These are phyloP conservation scores for Geotrichum phurueaensis DNA, from an alignment of 1,139 yeast genomes.

Conservation along the genomic window DNA sequence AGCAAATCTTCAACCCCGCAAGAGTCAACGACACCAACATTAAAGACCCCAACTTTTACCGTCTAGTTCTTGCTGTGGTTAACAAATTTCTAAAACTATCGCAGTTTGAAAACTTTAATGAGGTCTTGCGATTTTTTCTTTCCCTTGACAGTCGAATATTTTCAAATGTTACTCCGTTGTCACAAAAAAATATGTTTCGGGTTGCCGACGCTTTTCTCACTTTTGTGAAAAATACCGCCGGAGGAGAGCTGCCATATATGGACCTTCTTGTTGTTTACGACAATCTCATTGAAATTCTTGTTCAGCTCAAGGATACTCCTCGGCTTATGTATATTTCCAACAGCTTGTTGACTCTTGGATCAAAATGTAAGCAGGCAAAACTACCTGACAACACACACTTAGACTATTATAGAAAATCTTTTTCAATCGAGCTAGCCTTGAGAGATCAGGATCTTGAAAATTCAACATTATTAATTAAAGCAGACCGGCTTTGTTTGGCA, in stretches of 20 bases:
- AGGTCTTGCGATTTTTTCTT: constrained; percentile 9
- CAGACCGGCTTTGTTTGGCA: constrained; percentile 20
- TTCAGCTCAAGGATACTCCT: background rate
- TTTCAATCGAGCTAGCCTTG: constrained; percentile 19
- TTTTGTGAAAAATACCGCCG: constrained; percentile 2
- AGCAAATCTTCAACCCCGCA: background rate
- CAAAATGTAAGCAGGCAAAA: constrained; percentile 13
- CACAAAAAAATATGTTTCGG: constrained; percentile 1
- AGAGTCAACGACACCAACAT: background rate
- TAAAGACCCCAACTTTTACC: constrained; percentile 9
- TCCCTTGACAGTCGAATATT: background rate
- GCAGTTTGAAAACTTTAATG: constrained; percentile 6
- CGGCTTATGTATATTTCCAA: constrained; percentile 21
- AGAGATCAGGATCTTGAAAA: constrained; percentile 9
- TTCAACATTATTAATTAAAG: constrained; percentile 15
- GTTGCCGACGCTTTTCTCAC: constrained; percentile 11
- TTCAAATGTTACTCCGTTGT: background rate
- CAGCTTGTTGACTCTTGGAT: constrained; percentile 22
- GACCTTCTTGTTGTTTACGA: constrained; percentile 12
- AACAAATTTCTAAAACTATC: constrained; percentile 2
- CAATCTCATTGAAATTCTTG: constrained; percentile 7
- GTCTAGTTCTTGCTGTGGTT: constrained; percentile 4
- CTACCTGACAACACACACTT: constrained; percentile 7
- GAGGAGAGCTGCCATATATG: constrained; percentile 2
- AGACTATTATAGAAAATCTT: constrained; percentile 22